Evolutionary conservation across 2,329 filamentous ascomycete species (phyloP).

Genomic region (Simplicillium aogashimaense): DNA sequence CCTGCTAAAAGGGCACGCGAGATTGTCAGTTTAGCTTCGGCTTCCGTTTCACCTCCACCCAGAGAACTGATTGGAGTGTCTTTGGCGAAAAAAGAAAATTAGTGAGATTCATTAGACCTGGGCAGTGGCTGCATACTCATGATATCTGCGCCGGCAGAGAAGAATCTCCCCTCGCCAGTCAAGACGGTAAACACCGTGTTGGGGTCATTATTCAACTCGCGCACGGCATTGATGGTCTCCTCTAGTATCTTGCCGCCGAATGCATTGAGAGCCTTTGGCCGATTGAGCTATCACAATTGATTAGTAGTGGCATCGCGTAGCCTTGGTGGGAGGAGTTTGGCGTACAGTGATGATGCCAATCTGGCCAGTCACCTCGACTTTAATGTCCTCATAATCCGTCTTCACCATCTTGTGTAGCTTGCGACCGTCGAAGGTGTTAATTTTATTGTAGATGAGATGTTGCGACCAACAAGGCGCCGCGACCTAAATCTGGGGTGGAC

Average conservation of each 20-base stretch:
- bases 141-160: slow-evolving; percentile 4
- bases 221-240: slow-evolving; percentile 4
- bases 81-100: too few species aligned
- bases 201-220: slow-evolving; percentile 4
- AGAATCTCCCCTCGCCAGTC: slow-evolving; percentile 3
- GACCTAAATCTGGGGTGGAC: too few species aligned
- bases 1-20: not conserved
- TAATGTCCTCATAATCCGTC: slow-evolving; percentile 1
- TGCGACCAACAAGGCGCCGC: too few species aligned
- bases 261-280: slow-evolving; percentile 3
- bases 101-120: not conserved
- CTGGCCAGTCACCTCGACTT: not conserved
- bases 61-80: too few species aligned
- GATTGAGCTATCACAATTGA: slow-evolving; percentile 1
- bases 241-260: slow-evolving; percentile 1
- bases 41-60: not conserved
- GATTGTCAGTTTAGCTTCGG: not conserved
- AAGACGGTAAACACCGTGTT: slow-evolving; percentile 5
- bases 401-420: not conserved
- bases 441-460: too few species aligned
- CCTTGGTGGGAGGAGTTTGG: not conserved
- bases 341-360: not conserved
- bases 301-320: not conserved
- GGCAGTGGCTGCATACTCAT: not conserved
- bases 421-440: too few species aligned